Percentiles rank a stretch among this genome's conserved stretches.
Evolutionary conservation across 805 yeast genomes (phyloP).

Genomic region (Cyberlindnera subsufficiens): DNA sequence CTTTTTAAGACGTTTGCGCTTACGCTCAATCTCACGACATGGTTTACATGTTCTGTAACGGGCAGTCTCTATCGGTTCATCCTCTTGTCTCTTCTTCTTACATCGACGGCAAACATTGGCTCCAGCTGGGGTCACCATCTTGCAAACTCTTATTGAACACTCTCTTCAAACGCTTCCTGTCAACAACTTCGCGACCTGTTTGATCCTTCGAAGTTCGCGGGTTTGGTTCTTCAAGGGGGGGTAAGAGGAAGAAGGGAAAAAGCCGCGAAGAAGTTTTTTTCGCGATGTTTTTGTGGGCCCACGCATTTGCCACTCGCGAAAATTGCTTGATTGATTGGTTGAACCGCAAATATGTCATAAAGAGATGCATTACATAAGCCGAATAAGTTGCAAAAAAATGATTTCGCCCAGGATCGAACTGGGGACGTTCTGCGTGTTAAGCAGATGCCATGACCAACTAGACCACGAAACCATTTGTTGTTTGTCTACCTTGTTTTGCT

Average conservation of each 20-base stretch:
- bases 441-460: slow-evolving; percentile 99
- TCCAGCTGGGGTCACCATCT: slow-evolving; percentile 6
- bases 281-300: not conserved
- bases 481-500: too few species aligned
- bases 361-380: too few species aligned
- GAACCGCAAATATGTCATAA: too few species aligned
- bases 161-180: not conserved
- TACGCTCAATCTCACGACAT: slow-evolving; percentile 24
- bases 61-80: slow-evolving; percentile 25
- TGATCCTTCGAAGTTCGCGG: not conserved
- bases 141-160: not conserved
- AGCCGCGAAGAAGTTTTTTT: not conserved
- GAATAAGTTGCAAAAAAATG: slow-evolving; percentile 33
- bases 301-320: not conserved
- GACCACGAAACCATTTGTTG: slow-evolving; percentile 83
- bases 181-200: not conserved
- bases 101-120: slow-evolving; percentile 24
- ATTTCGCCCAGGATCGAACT: slow-evolving; percentile 99
- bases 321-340: not conserved
- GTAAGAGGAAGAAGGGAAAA: not conserved
- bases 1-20: slow-evolving; percentile 19
- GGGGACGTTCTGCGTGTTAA: slow-evolving; percentile 99
- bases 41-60: slow-evolving; percentile 26
- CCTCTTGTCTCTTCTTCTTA: slow-evolving; percentile 25
- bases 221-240: not conserved